Evolutionary conservation across 2,329 filamentous ascomycete genomes (phyloP).

Genomic region (Talaromyces sp.): DNA sequence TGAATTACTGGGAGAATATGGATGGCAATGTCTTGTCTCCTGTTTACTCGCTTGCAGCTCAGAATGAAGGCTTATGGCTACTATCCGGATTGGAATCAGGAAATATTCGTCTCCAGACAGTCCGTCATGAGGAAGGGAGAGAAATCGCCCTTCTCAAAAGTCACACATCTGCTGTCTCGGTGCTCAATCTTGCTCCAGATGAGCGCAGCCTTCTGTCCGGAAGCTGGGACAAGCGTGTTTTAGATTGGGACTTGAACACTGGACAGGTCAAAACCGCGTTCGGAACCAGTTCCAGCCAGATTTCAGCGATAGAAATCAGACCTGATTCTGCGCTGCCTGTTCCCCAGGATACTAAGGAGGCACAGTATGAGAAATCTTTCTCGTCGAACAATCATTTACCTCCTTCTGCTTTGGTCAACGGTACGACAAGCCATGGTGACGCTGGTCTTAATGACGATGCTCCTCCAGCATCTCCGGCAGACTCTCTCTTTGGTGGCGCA

Average conservation of each 20-base stretch:
- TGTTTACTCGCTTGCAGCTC: conserved; percentile 89
- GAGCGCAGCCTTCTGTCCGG: conserved; percentile 86
- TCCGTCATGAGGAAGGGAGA: conserved; percentile 92
- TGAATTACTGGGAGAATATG: conserved; percentile 99
- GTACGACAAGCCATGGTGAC: conserved; percentile 35
- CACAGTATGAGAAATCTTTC: conserved; percentile 63
- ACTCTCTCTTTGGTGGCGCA: conserved; percentile 81
- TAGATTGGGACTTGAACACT: conserved; percentile 93
- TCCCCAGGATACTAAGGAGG: conserved; percentile 66
- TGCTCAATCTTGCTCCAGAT: conserved; percentile 76
- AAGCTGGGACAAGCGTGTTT: conserved; percentile 92
- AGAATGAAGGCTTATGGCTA: conserved; percentile 87
- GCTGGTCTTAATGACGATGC: conserved; percentile 54
- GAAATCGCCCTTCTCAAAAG: conserved; percentile 76
- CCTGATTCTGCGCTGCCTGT: conserved; percentile 74
- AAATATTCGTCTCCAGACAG: conserved; percentile 87
- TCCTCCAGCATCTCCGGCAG: conserved; percentile 63
- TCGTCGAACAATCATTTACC: conserved; percentile 69
- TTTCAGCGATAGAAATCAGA: conserved; percentile 82
- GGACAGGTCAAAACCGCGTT: conserved; percentile 75
- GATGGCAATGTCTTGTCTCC: conserved; percentile 74
- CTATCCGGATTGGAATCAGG: conserved; percentile 88
- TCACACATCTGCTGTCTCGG: conserved; percentile 89
- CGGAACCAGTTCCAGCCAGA: conserved; percentile 74
- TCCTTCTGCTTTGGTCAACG: conserved; percentile 49